Evolutionary conservation across 345 rosid genomes (phyloP), one percentile per base, ranked within the genome.

Genomic region (Pistacia integerrima): DNA sequence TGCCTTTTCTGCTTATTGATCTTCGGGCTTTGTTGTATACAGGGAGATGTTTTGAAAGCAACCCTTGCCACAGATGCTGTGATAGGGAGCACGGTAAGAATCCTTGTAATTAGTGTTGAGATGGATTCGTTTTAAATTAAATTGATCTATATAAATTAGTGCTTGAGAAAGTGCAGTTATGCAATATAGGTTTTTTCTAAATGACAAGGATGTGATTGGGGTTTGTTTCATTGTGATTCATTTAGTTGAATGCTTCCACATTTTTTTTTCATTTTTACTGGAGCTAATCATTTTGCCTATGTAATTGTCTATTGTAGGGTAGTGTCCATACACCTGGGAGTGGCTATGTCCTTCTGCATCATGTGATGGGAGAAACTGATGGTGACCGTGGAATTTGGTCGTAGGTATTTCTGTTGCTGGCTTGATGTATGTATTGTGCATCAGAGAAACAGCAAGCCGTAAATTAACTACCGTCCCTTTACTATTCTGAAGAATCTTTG

Each of bases 271-370:
- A 30, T 5, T 33, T 54, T 28, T n/a, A 52, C 36, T 13, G 2
- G 63, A 36, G 20, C 61, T 8, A 74, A 1, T 74, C 54, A 64
- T 76, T 74, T 76, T 58, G 51, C 64, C 64, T 44, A 65, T 80
- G 76, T 69, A 79, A 58, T 41, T 57, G 49, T 36, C 49, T 75
- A 56, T 51, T 72, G 68, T 84, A 94, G 97, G 94, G 85, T 46
- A 87, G 91, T 66, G 83, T 87, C 49, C 82, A 77, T 66, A 86
- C 97, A 72, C 93, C 97, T 49, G 98, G 97, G 71, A 93, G 95
- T 86, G 97, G 98, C 81, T 94, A 94, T 86, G 97, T 93, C 74
- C 85, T 93, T 82, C 89, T 93, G 74, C 97, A 93, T 88, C 98
- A 93, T 79, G 89, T 91, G 84, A 91, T 93, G 98, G 98, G 98